Base-by-base conservation (phyloP, 345 rosid genomes). In the Aegle marmelos region DNA sequence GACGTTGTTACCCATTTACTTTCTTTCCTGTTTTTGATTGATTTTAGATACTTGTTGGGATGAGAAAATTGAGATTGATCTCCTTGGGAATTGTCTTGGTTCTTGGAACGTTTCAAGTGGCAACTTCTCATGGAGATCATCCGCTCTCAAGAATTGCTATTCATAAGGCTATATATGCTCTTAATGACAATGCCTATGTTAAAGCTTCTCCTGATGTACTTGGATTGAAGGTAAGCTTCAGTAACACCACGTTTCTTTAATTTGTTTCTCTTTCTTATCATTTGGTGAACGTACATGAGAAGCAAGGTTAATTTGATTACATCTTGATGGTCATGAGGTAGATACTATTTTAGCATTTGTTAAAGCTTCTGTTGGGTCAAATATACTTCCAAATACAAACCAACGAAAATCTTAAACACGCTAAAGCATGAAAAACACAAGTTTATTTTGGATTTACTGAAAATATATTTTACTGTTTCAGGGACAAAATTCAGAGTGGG, bases 401-500 rank as follows among this genome's bases (percentile, higher is more conserved):
- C 56, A 25, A 9, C 8, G 36, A 11, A 19, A 45, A 61, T 34
- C 27, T 61, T 45, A 41, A 45, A 28, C 13, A 28, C 21, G 6
- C 34, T 34, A 59, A 73, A 54, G 28, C 62, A 53, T 28, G 61
- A 53, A 24, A 28, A 50, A 41, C 36, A 16, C 33, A 27, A 10
- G 37, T 62, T 22, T 37, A 31, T 72, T 36, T 9, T 79, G 58
- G 19, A 9, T 66, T 67, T 41, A 73, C 50, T 48, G 24, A 21
- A 58, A 48, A 5, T 65, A 34, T 21, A 6, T 28, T 30, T 21
- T 27, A 14, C 74, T 63, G 36, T 63, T 53, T 68, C 75, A 90
- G 97, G 94, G 93, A 65, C 85, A 82, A 78, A 89, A 84, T 77
- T 75, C 89, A 6, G 93, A 89, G 68, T 81, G 87, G 85, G 89